Conservation (phyloP, 306 rosid genomes). For the Spatholobus suberectus region DNA sequence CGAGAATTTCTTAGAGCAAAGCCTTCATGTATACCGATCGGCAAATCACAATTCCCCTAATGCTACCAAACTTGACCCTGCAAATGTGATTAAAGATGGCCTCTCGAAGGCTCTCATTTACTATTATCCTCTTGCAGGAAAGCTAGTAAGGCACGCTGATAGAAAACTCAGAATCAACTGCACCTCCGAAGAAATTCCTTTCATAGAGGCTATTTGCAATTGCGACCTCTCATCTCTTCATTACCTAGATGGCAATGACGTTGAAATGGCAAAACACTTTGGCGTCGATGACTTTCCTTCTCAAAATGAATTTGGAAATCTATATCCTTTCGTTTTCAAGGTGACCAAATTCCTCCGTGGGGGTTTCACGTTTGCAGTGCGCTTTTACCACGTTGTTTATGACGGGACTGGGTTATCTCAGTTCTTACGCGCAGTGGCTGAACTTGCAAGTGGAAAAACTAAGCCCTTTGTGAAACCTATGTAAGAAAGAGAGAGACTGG, state of each 20-base stretch:
- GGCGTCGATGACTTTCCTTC: constrained; percentile 11
- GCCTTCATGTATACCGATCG: constrained; percentile 18
- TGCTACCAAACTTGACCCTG: constrained; percentile 28
- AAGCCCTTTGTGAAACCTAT: constrained; percentile 52
- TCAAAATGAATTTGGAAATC: constrained; percentile 33
- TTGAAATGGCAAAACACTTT: constrained; percentile 23
- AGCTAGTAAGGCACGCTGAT: constrained; percentile 28
- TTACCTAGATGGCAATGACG: constrained; percentile 42
- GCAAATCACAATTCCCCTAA: background rate
- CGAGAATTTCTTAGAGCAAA: background rate
- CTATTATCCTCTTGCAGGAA: constrained; percentile 56
- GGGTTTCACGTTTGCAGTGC: constrained; percentile 44
- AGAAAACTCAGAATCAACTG: constrained; percentile 42
- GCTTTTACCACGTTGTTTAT: constrained; percentile 38
- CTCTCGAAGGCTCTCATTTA: constrained; percentile 46
- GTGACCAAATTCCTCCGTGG: constrained; percentile 52
- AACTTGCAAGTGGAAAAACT: constrained; percentile 49
- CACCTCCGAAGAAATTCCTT: constrained; percentile 49
- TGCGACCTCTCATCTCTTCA: constrained; percentile 46
- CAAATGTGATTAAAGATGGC: constrained; percentile 39
- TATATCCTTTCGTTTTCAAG: constrained; percentile 33
- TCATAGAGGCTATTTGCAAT: constrained; percentile 43
- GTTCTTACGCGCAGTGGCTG: constrained; percentile 47
- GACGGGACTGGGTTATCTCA: constrained; percentile 46
- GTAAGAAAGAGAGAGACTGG: constrained; percentile 54